Base-by-base conservation (phyloP, 352 stramenopile species). In the Halophytophthora batemanensis region DNA sequence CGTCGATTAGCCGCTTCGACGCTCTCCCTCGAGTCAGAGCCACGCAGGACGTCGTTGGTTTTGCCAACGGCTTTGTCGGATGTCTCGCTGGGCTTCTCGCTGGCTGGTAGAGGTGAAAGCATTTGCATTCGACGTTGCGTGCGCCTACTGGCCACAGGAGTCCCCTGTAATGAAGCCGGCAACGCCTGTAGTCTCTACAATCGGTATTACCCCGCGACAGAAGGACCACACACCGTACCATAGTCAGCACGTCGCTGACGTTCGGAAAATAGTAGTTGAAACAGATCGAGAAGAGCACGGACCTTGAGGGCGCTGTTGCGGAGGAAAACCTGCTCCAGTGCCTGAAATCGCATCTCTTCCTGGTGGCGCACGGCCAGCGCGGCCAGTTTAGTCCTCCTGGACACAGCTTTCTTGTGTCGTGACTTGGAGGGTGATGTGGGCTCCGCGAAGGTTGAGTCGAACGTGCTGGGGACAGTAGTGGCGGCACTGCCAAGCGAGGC, bases 311-410 rank as follows among this genome's bases (percentile, higher is more conserved):
- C 56, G 17, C 55, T 59, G 42, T 82, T 82, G 19, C 71, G 68
- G 35, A 71, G 33, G 17, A 82, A 75, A n/a, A 79, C 66, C 40
- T 77, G 65, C 19, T 82, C 71, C 5, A 88, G 74, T 8, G 74
- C 74, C 41, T 85, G 64, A 44, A 85, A 88, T 6, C 77, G 72
- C 41, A 82, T 49, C 50, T 84, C 70, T 21, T 82, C 58, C 44
- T 82, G 72, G 17, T 81, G 74, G 1, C 76, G 61, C 15, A 59
- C 66, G 12, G 69, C 66, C 14, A 86, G 54, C 6, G 70, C 67
- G n/a, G 73, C 68, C 4, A 88, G 63, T 42, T 87, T 86, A 17
- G 67, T 65, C 34, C 79, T 76, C 23, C 71, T 66, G 0, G 61
- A 55, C 22, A 66, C 43, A 0, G 66, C 59, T 23, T 50, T 52